Percentiles rank a stretch among this genome's conserved stretches.
phyloP scores from a whole-genome alignment of 257 asterid genomes.

The Petunia secreta region DNA sequence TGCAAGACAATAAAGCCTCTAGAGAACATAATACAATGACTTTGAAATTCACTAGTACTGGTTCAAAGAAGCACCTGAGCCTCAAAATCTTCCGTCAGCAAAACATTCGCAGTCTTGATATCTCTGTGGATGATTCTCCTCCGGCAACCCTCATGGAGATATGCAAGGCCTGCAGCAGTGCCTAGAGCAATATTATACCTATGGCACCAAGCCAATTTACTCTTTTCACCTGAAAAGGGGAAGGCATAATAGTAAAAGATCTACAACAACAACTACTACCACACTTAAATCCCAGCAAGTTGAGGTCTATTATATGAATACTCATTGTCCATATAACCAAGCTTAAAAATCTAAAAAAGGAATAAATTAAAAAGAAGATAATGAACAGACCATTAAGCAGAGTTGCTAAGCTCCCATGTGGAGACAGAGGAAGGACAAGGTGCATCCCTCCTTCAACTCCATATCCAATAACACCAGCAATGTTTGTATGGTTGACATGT shows the following conservation, averaged over 20 bases:
- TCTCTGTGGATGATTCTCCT: conserved; percentile 92
- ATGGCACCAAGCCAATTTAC: conserved; percentile 56
- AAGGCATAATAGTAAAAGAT: not conserved
- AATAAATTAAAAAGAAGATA: conserved; percentile 23
- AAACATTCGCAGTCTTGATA: conserved; percentile 88
- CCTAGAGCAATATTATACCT: conserved; percentile 77
- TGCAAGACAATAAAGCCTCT: not conserved
- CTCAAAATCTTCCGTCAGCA: conserved; percentile 82
- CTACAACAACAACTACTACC: too few relatives aligned
- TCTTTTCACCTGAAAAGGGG: conserved; percentile 46
- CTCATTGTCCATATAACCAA: too few relatives aligned
- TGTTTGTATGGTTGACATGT: conserved; percentile 90
- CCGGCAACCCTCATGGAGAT: conserved; percentile 96
- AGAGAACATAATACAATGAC: not conserved
- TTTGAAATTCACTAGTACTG: not conserved
- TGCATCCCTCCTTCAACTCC: conserved; percentile 99
- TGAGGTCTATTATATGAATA: too few relatives aligned
- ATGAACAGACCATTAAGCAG: conserved; percentile 57
- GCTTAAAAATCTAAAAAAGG: not conserved
- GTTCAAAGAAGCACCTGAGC: conserved; percentile 60
- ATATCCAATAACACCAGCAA: conserved; percentile 84
- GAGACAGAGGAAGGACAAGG: conserved; percentile 93
- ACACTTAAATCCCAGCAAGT: too few relatives aligned
- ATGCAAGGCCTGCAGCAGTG: conserved; percentile 76
- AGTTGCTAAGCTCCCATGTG: conserved; percentile 88